Evolutionary conservation across 257 asterid species (phyloP).

Genomic region (Solanum pennellii): DNA sequence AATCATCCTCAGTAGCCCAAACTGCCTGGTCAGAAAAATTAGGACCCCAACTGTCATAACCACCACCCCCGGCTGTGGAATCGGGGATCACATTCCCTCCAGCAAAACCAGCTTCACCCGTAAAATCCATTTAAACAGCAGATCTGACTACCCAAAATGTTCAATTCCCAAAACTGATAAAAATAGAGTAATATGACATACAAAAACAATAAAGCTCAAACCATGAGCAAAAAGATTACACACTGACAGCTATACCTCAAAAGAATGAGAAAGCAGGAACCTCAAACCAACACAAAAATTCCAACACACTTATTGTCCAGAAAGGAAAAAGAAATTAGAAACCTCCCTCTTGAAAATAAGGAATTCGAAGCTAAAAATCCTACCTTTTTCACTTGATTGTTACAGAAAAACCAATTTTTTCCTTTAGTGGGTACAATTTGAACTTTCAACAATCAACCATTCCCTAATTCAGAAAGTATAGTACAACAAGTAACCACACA

Average conservation of each 20-base stretch:
- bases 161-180: background rate
- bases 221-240: background rate
- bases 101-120: background rate
- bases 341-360: background rate
- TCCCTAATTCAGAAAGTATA: background rate
- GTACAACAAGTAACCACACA: background rate
- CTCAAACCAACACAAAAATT: background rate
- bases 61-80: slow-evolving; percentile 4
- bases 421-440: background rate
- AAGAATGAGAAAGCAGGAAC: background rate
- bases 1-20: slow-evolving; percentile 75
- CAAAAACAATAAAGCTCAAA: background rate
- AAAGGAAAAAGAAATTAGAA: background rate
- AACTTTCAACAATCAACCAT: background rate
- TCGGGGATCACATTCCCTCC: background rate
- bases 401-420: background rate
- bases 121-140: background rate
- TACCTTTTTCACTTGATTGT: background rate
- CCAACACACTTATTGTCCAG: background rate
- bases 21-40: slow-evolving; percentile 33
- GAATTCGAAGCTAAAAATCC: background rate
- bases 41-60: slow-evolving; percentile 44
- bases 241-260: background rate
- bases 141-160: background rate
- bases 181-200: background rate